Percentiles rank a stretch among this genome's conserved stretches.
phyloP scores from a whole-genome alignment of 108 stramenopile genomes.

The Chaetoceros muelleri region DNA sequence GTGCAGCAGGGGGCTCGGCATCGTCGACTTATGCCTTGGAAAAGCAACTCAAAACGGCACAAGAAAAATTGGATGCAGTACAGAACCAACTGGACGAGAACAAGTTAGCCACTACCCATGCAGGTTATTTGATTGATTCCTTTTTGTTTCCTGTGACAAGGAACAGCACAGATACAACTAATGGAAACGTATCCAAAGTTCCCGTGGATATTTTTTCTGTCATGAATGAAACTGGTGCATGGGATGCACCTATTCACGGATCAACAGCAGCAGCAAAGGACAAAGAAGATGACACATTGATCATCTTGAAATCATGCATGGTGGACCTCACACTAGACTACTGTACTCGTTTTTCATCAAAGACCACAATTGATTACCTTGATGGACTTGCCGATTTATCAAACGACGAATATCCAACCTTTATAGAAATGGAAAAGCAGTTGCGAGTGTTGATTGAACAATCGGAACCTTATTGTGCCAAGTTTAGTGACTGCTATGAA shows the following conservation, averaged over 20 bases:
- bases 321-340: constrained; percentile 57
- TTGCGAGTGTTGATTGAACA: constrained; percentile 16
- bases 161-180: neutral
- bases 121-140: constrained; percentile 34
- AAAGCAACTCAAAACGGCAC: constrained; percentile 14
- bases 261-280: neutral
- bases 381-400: constrained; percentile 17
- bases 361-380: constrained; percentile 31
- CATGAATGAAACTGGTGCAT: constrained; percentile 28
- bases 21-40: constrained; percentile 3
- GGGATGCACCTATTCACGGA: constrained; percentile 12
- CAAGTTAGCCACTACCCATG: constrained; percentile 27
- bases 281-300: constrained; percentile 17
- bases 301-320: constrained; percentile 43
- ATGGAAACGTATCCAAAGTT: constrained; percentile 2
- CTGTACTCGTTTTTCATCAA: constrained; percentile 45
- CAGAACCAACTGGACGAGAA: constrained; percentile 22
- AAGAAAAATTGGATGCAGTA: constrained; percentile 26
- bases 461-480: constrained; percentile 52
- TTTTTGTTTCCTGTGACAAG: constrained; percentile 31
- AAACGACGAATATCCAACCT: constrained; percentile 23
- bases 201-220: constrained; percentile 35
- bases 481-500: constrained; percentile 43
- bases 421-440: constrained; percentile 32
- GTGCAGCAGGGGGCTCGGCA: constrained; percentile 15